A percentile compares a stretch with the other conserved stretches of the same genome.
These are phyloP conservation scores for Podospora tetraspora DNA, from an alignment of 495 filamentous ascomycete genomes.

Conservation along the genomic window DNA sequence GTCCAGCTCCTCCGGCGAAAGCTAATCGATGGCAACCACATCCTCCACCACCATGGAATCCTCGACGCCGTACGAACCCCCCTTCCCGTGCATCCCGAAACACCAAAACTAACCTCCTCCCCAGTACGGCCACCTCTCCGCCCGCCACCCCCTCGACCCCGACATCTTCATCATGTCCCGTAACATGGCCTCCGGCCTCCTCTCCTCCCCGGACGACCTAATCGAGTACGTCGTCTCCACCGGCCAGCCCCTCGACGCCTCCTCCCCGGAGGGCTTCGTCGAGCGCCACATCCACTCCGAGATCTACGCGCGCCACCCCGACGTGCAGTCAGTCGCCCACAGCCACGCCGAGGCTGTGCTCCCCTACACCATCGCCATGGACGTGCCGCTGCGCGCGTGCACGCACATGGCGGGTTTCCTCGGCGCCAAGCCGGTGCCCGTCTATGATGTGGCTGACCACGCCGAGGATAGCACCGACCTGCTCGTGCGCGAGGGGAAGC, in stretches of 20 bases:
- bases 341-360: slow-evolving; percentile 44
- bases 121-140: slow-evolving; percentile 47
- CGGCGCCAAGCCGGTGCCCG: slow-evolving; percentile 19
- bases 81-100: background rate
- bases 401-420: slow-evolving; percentile 50
- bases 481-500: slow-evolving; percentile 34
- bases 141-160: slow-evolving; percentile 40
- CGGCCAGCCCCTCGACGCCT: slow-evolving; percentile 34
- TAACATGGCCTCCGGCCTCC: slow-evolving; percentile 40
- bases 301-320: slow-evolving; percentile 40
- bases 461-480: slow-evolving; percentile 36
- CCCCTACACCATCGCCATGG: slow-evolving; percentile 38
- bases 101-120: background rate
- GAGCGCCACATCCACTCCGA: slow-evolving; percentile 52
- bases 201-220: slow-evolving; percentile 40
- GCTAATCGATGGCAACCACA: slow-evolving; percentile 28
- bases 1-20: slow-evolving; percentile 4
- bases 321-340: slow-evolving; percentile 43
- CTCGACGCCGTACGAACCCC: slow-evolving; percentile 35
- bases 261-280: slow-evolving; percentile 30
- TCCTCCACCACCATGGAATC: slow-evolving; percentile 36
- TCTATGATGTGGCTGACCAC: slow-evolving; percentile 32
- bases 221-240: slow-evolving; percentile 40
- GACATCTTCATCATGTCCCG: slow-evolving; percentile 43
- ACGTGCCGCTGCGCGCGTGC: slow-evolving; percentile 35